phyloP scores from a whole-genome alignment of 768 basidiomycete genomes.

The Boletus sp. region DNA sequence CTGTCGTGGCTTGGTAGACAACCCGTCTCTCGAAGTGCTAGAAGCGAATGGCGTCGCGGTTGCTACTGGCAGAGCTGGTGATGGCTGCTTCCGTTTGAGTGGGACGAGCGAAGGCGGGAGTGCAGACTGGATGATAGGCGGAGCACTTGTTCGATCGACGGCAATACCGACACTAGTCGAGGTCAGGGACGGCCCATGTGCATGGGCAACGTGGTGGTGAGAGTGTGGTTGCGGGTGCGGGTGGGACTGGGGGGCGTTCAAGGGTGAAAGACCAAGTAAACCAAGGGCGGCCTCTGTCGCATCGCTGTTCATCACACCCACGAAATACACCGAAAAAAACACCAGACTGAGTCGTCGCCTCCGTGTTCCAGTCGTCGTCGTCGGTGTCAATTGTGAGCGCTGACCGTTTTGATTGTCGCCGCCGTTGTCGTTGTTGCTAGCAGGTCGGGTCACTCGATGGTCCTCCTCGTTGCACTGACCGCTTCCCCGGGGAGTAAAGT shows the following conservation, averaged over 20 bases:
- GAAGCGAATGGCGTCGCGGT: conserved; percentile 8
- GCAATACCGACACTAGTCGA: conserved; percentile 23
- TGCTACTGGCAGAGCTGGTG: conserved; percentile 16
- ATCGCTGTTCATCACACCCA: conserved; percentile 46
- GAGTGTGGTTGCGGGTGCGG: conserved; percentile 24
- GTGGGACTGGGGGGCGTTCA: conserved; percentile 31
- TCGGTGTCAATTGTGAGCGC: conserved; percentile 12
- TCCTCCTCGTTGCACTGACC: conserved; percentile 4
- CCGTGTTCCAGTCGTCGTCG: conserved; percentile 7
- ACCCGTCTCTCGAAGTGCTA: conserved; percentile 1
- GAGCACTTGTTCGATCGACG: conserved; percentile 20
- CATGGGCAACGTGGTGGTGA: conserved; percentile 22
- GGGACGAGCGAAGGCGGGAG: conserved; percentile 34
- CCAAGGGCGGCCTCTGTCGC: conserved; percentile 58
- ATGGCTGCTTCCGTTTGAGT: conserved; percentile 40
- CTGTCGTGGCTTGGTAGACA: conserved; percentile 15
- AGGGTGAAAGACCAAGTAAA: conserved; percentile 48
- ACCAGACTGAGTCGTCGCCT: conserved; percentile 3
- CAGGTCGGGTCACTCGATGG: conserved; percentile 1
- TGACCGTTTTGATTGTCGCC: conserved; percentile 16
- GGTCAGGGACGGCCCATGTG: conserved; percentile 29
- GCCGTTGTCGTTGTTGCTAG: conserved; percentile 2
- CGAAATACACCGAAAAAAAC: conserved; percentile 7
- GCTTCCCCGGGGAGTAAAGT: not conserved
- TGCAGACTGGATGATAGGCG: conserved; percentile 20